These are phyloP conservation scores for Crucihimalaya himalaica DNA, from an alignment of 345 rosid genomes.

Conservation along the genomic window DNA sequence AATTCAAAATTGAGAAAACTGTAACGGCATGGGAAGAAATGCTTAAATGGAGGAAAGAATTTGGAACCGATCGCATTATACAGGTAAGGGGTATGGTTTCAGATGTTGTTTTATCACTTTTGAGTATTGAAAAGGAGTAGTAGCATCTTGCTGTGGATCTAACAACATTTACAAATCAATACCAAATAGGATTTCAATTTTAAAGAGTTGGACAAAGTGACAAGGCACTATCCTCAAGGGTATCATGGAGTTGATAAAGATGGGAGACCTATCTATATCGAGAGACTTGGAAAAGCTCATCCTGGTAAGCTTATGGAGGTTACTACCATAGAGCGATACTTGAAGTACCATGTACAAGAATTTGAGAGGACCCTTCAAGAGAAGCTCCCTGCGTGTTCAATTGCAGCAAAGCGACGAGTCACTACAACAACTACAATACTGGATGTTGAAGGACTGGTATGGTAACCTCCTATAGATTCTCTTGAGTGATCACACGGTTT, in stretches of 20 bases:
- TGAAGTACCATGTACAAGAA: constrained; percentile 94
- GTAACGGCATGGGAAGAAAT: constrained; percentile 86
- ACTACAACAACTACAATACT: constrained; percentile 83
- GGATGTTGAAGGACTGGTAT: constrained; percentile 90
- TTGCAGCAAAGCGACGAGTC: constrained; percentile 75
- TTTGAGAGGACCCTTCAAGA: constrained; percentile 82
- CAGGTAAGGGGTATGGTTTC: constrained; percentile 46
- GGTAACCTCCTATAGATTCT: not conserved
- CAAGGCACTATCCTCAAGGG: constrained; percentile 86
- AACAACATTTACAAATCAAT: not conserved
- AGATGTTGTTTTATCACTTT: not conserved
- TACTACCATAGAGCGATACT: constrained; percentile 72
- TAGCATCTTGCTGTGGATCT: not conserved
- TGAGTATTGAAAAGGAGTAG: not conserved
- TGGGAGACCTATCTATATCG: constrained; percentile 90
- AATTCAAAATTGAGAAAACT: constrained; percentile 70
- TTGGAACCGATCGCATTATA: constrained; percentile 72
- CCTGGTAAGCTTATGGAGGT: constrained; percentile 85
- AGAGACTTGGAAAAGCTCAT: constrained; percentile 88
- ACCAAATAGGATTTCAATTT: constrained; percentile 71
- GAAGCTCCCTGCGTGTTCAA: constrained; percentile 89
- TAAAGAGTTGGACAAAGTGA: constrained; percentile 85
- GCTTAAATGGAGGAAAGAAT: constrained; percentile 90
- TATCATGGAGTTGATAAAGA: constrained; percentile 95
- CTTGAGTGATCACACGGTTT: not conserved